Evolutionary conservation across 257 asterid species (phyloP), one percentile per base, ranked within the genome.

Genomic region (Forsythia viridissima): DNA sequence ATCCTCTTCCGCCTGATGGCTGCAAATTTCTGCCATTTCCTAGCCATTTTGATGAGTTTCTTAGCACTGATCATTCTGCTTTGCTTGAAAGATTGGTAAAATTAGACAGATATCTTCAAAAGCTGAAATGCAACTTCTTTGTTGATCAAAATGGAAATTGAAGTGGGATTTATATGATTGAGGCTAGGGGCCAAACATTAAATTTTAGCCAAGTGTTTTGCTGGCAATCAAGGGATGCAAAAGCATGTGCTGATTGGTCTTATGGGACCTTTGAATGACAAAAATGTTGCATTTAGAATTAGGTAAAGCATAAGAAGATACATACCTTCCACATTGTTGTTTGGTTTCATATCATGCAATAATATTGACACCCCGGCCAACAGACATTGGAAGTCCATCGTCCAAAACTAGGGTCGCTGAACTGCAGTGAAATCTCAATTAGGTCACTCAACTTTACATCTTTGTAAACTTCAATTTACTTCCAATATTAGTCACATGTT

Each of bases 11-110:
- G 39, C 3, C 34, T 82, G 48, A 76, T 69, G 16, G 78, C 83
- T 0, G 89, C 71, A 4, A 74, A 40, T 36, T 79, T 76, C 40
- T 71, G 82, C 85, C 86, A 85, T 79, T 78, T 86, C 3, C 63
- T 78, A 48, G 88, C 87, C 79, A 85, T 78, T 43, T 57, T 82
- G 30, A 78, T 11, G 13, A 85, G 84, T 55, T 76, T 82, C 78
- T 71, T 82, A 41, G 78, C 69, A 55, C 68, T 80, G 16, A 81
- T 81, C 88, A 85, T 85, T n/a, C 20, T 77, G 39, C 43, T 18
- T 51, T 7, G 43, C 41, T 5, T 15, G 76, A 51, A 70, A 8
- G 71, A 51, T 51, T 34, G 70, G n/a, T 24, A 5, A 18, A 9
- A 18, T 67, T 74, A 40, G 42, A 63, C 20, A 61, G 42, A 61